Evolutionary conservation across 1,139 yeast species (phyloP).

Genomic region (Kodamaea alishanica): DNA sequence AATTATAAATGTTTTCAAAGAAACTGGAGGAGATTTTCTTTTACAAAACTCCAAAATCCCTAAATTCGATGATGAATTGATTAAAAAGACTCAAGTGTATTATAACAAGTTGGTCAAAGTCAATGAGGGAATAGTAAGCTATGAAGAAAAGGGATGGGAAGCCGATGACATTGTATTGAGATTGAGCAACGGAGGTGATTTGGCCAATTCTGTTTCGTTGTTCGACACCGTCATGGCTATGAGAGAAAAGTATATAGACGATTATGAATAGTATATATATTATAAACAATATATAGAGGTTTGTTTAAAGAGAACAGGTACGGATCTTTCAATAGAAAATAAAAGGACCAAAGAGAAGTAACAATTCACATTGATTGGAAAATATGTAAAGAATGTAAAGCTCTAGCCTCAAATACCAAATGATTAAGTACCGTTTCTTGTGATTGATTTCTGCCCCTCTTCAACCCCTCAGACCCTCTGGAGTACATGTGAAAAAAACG

Average conservation of each 20-base stretch:
- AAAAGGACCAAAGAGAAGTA: too few relatives aligned
- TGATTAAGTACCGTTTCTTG: too few relatives aligned
- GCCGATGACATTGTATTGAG: conserved; percentile 39
- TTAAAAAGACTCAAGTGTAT: conserved; percentile 20
- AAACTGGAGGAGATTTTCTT: conserved; percentile 38
- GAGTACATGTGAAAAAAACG: too few relatives aligned
- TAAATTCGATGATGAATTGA: conserved; percentile 27
- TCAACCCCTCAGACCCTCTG: too few relatives aligned
- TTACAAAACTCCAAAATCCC: conserved; percentile 45
- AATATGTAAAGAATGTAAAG: too few relatives aligned
- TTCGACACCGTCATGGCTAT: conserved; percentile 26
- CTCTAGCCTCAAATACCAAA: too few relatives aligned
- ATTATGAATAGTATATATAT: conserved; percentile 25
- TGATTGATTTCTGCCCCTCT: too few relatives aligned
- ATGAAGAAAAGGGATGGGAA: conserved; percentile 40
- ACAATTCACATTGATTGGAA: too few relatives aligned
- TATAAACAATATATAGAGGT: too few relatives aligned
- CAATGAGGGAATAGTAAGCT: conserved; percentile 26
- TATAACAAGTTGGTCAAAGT: conserved; percentile 23
- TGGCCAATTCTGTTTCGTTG: conserved; percentile 14
- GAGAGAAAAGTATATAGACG: conserved; percentile 28
- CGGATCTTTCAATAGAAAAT: too few relatives aligned
- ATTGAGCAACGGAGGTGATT: conserved; percentile 18
- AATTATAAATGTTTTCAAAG: conserved; percentile 28
- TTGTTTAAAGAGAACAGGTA: too few relatives aligned